Evolutionary conservation across 2,329 filamentous ascomycete species (phyloP), one percentile per base, ranked within the genome.

Genomic region (Neonectria magnoliae): DNA sequence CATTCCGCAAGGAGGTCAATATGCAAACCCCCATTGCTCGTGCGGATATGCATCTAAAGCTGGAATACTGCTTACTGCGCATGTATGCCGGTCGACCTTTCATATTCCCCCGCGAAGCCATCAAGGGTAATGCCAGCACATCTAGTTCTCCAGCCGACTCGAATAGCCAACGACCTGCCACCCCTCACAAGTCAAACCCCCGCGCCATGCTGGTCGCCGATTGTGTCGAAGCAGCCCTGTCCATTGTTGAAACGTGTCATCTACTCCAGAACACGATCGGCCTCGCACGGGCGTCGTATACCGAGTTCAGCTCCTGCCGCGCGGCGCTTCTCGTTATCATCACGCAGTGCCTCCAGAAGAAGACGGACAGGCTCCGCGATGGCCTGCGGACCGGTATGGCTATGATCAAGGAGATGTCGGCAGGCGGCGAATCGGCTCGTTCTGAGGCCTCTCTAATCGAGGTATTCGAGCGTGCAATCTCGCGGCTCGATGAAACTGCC

Each of bases 51-150:
- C 85, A 87, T 60, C 73, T 87, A 9, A 81, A 83, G 59, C 77
- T 87, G 3, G 84, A 85, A 64, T 85, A 85, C 69, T 85, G 84
- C 68, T 77, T 86, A 47, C 80, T 84, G 3, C 80, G 84, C 47
- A 84, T 87, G 71, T 87, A 85, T 63, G 80, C 85, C 56, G 85
- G 85, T 16, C 81, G 85, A 2, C 83, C 83, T 2, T 87, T 87
- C 68, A 81, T 87, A 20, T 83, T 87, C 65, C 78, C 76, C 51
- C 70, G 73, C 14, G 70, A 73, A 48, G 68, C 62, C 61, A 73
- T 69, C 64, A 71, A 58, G 60, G 72, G 59, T 45, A 73, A 67
- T 64, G 75, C 60, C 64, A 76, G 72, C 61, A 75, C 72, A 41
- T 73, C 73, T 44, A 77, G 73, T 54, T 75, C 75, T 18, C 73